These are phyloP conservation scores for Santalum album DNA, from an alignment of 164 flowering plant species.

Conservation along the genomic window DNA sequence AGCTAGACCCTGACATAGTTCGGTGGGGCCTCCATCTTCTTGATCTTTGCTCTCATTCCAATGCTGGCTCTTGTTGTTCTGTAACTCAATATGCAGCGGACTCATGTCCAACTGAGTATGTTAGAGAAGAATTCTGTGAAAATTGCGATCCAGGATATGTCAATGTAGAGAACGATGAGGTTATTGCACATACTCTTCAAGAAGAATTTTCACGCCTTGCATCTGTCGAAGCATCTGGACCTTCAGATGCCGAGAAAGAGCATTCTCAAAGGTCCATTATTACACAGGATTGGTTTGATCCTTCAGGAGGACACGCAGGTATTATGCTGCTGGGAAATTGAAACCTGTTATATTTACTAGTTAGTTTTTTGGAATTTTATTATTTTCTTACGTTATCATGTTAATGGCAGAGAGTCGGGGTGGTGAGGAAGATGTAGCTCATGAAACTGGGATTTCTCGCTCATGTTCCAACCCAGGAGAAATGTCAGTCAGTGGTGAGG, in stretches of 20 bases:
- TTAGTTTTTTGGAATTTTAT: neutral
- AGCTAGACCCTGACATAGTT: conserved; percentile 2
- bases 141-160: neutral
- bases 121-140: conserved; percentile 1
- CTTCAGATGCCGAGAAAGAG: neutral
- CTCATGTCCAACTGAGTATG: neutral
- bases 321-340: neutral
- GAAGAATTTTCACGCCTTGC: conserved; percentile 1
- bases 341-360: neutral
- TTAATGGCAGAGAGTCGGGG: neutral
- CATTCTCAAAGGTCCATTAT: neutral
- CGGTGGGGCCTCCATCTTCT: conserved; percentile 6
- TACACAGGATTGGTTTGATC: neutral
- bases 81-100: neutral
- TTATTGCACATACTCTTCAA: conserved; percentile 4
- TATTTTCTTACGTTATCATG: neutral
- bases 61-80: neutral
- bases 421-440: neutral
- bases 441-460: neutral
- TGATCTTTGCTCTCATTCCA: neutral
- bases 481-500: neutral
- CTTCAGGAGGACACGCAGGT: neutral
- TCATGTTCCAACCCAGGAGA: neutral
- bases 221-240: conserved; percentile 1
- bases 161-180: conserved; percentile 3